Percentiles rank a stretch among this genome's conserved stretches.
phyloP scores from a whole-genome alignment of 1,139 yeast species.

The Kluyveromyces marxianus region DNA sequence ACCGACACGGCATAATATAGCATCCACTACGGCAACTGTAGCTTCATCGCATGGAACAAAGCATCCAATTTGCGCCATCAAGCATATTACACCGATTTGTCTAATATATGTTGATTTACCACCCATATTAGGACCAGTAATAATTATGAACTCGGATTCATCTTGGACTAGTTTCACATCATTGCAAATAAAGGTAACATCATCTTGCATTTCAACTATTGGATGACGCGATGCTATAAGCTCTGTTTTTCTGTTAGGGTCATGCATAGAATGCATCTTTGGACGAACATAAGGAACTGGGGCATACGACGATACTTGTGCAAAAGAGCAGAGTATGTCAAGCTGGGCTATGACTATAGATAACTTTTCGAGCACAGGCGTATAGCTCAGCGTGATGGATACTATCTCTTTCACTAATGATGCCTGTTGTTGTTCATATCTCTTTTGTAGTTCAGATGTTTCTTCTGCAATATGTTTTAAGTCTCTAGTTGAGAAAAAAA shows the following conservation, averaged over 20 bases:
- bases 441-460: constrained; percentile 50
- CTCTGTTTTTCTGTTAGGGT: constrained; percentile 42
- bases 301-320: constrained; percentile 78
- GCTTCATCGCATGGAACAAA: constrained; percentile 75
- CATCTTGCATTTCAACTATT: constrained; percentile 87
- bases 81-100: constrained; percentile 81
- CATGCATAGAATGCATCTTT: constrained; percentile 46
- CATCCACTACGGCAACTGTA: constrained; percentile 77
- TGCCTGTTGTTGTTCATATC: constrained; percentile 68
- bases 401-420: constrained; percentile 77
- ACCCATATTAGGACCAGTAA: constrained; percentile 99
- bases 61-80: constrained; percentile 90
- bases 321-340: constrained; percentile 80
- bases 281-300: constrained; percentile 80
- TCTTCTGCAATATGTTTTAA: constrained; percentile 54
- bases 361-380: constrained; percentile 64
- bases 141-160: constrained; percentile 62
- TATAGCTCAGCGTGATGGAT: constrained; percentile 69
- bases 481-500: constrained; percentile 70
- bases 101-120: constrained; percentile 94
- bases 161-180: constrained; percentile 54
- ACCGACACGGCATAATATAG: constrained; percentile 93
- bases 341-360: constrained; percentile 60
- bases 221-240: constrained; percentile 84
- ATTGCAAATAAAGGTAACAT: constrained; percentile 77